These are phyloP conservation scores for Termitomyces sp. DNA, from an alignment of 768 basidiomycete species.

Conservation along the genomic window DNA sequence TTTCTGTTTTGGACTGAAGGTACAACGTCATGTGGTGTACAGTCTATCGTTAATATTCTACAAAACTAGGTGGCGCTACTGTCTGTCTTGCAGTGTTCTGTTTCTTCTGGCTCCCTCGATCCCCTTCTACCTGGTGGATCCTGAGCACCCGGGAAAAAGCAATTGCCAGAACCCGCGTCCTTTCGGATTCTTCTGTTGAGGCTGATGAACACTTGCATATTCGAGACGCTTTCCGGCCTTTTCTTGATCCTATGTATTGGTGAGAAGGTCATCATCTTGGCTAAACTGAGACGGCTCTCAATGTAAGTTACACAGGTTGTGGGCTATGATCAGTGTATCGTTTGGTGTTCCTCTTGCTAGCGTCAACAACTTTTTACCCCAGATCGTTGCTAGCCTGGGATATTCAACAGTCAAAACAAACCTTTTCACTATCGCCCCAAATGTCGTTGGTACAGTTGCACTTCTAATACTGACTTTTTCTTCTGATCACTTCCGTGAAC, in stretches of 20 bases:
- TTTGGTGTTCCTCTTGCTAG: slow-evolving; percentile 45
- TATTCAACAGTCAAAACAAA: slow-evolving; percentile 48
- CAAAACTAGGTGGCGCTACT: slow-evolving; percentile 31
- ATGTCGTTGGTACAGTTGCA: slow-evolving; percentile 43
- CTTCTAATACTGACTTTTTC: slow-evolving; percentile 42
- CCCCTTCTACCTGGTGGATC: slow-evolving; percentile 35
- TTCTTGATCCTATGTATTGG: slow-evolving; percentile 42
- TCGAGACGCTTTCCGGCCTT: slow-evolving; percentile 38
- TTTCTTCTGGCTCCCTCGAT: slow-evolving; percentile 40
- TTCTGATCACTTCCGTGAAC: slow-evolving; percentile 47
- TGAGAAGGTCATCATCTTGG: slow-evolving; percentile 5
- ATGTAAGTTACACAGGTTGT: slow-evolving; percentile 23
- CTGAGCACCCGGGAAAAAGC: slow-evolving; percentile 34
- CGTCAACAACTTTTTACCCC: slow-evolving; percentile 51
- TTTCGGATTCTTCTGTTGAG: slow-evolving; percentile 40
- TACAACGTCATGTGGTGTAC: slow-evolving; percentile 2
- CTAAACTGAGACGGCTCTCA: neutral
- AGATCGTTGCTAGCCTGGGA: slow-evolving; percentile 40
- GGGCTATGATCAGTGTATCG: slow-evolving; percentile 40
- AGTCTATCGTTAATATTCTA: neutral
- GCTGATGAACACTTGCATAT: slow-evolving; percentile 36
- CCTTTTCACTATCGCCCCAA: slow-evolving; percentile 48
- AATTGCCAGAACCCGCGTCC: slow-evolving; percentile 36
- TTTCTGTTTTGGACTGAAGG: slow-evolving; percentile 52
- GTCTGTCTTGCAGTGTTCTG: slow-evolving; percentile 39